Conservation (phyloP, 106 monocot species). For the Cymbidium sinense region DNA sequence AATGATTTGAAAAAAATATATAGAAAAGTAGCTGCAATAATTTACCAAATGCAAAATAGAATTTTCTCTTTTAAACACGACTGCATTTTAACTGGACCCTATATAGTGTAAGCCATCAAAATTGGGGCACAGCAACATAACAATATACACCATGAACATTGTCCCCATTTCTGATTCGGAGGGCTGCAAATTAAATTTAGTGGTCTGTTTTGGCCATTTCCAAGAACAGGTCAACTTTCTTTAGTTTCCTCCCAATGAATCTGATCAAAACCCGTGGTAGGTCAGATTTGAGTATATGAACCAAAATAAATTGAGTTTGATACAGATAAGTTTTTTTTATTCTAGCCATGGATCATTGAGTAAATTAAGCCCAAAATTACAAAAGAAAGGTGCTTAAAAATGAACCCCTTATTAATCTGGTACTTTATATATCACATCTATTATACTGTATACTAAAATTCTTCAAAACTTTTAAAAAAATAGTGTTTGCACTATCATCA, state of each 20-base stretch:
- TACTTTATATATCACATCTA: too few species aligned
- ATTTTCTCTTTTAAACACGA: not conserved
- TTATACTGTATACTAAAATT: too few species aligned
- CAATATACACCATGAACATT: not conserved
- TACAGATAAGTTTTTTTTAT: not conserved
- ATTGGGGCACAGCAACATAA: not conserved
- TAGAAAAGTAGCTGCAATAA: not conserved
- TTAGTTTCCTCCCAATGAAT: not conserved
- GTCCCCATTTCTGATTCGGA: not conserved
- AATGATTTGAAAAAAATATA: not conserved
- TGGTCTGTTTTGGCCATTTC: not conserved
- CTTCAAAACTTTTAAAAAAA: too few species aligned
- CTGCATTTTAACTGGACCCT: not conserved
- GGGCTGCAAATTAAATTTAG: not conserved
- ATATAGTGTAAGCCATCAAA: not conserved
- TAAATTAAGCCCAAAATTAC: constrained; percentile 1
- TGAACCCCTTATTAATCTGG: too few species aligned
- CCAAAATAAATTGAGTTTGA: not conserved
- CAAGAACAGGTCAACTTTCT: not conserved
- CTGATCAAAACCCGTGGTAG: not conserved
- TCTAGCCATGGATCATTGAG: not conserved
- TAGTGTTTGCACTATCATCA: too few species aligned
- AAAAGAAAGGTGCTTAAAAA: not conserved
- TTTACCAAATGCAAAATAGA: not conserved
- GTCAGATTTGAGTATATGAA: not conserved